A percentile compares a stretch with the other conserved stretches of the same genome.
Evolutionary conservation across 208 protist genomes (phyloP).

Genomic region (Zelonia costaricensis): DNA sequence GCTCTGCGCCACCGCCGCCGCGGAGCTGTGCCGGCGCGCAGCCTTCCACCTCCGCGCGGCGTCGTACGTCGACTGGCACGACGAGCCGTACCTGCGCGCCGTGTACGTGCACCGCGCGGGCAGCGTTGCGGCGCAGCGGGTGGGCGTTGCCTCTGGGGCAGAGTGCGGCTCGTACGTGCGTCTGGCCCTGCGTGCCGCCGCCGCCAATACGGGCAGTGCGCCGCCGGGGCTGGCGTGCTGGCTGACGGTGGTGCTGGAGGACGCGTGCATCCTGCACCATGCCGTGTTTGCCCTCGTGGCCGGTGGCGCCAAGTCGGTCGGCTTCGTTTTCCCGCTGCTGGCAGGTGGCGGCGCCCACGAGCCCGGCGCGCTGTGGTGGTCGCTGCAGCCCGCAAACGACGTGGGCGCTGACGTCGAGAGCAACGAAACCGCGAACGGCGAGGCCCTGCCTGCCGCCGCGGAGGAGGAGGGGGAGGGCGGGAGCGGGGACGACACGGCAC

Average conservation of each 20-base stretch:
- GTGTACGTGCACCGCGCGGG: slow-evolving; percentile 25
- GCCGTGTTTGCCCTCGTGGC: slow-evolving; percentile 30
- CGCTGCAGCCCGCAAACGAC: background rate
- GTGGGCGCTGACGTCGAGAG: too few relatives aligned
- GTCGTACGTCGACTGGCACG: background rate
- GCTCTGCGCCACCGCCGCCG: slow-evolving; percentile 21
- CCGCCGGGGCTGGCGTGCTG: slow-evolving; percentile 33
- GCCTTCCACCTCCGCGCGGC: slow-evolving; percentile 23
- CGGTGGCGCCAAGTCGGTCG: slow-evolving; percentile 1
- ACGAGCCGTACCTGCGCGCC: slow-evolving; percentile 35
- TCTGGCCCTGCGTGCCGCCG: slow-evolving; percentile 15
- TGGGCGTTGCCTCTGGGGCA: slow-evolving; percentile 17
- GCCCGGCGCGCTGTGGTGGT: slow-evolving; percentile 7
- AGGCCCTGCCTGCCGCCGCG: too few relatives aligned
- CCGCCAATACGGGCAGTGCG: background rate
- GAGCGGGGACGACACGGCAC: too few relatives aligned
- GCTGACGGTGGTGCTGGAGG: slow-evolving; percentile 41
- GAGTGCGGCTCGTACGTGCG: slow-evolving; percentile 37
- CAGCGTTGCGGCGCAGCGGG: slow-evolving; percentile 22
- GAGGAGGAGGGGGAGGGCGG: too few relatives aligned
- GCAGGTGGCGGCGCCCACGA: slow-evolving; percentile 4
- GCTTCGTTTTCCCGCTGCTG: slow-evolving; percentile 1
- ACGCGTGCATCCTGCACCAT: slow-evolving; percentile 47
- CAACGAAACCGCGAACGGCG: too few relatives aligned
- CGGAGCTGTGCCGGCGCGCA: slow-evolving; percentile 18